phyloP scores from a whole-genome alignment of 1,139 yeast genomes.

The Geotrichum klebahnii region DNA sequence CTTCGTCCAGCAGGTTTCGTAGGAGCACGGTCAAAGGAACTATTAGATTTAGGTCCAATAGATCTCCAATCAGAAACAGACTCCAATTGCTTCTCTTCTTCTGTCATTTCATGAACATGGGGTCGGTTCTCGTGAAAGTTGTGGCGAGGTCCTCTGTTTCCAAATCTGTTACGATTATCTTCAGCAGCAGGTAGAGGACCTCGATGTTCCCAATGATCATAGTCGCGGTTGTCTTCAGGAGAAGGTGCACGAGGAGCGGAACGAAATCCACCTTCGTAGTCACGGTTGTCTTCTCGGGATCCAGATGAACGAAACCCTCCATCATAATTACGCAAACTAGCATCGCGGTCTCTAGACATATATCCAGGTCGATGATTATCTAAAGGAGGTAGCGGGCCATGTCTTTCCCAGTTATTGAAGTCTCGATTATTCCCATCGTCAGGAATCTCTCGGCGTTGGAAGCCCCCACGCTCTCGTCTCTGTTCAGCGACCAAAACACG shows the following conservation, averaged over 20 bases:
- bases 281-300: slow-evolving; percentile 27
- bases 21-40: slow-evolving; percentile 21
- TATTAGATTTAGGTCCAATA: slow-evolving; percentile 14
- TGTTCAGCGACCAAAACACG: slow-evolving; percentile 73
- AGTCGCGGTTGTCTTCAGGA: slow-evolving; percentile 34
- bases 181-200: slow-evolving; percentile 34
- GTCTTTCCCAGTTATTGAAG: slow-evolving; percentile 35
- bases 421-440: slow-evolving; percentile 31
- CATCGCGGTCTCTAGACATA: slow-evolving; percentile 26
- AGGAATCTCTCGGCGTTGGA: slow-evolving; percentile 25
- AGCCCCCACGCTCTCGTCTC: slow-evolving; percentile 39
- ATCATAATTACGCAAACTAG: slow-evolving; percentile 30
- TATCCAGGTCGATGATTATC: slow-evolving; percentile 12
- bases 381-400: slow-evolving; percentile 33
- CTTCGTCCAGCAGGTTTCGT: slow-evolving; percentile 25
- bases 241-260: slow-evolving; percentile 31
- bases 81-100: slow-evolving; percentile 2
- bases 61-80: slow-evolving; percentile 19
- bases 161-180: slow-evolving; percentile 21
- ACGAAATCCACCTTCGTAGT: slow-evolving; percentile 23
- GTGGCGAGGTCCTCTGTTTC: slow-evolving; percentile 6
- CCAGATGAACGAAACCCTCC: slow-evolving; percentile 46
- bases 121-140: slow-evolving; percentile 7
- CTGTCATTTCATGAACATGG: not conserved
- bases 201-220: slow-evolving; percentile 37